Evolutionary conservation across 1,284 basidiomycete species (phyloP).

Genomic region (Ustilago curta): DNA sequence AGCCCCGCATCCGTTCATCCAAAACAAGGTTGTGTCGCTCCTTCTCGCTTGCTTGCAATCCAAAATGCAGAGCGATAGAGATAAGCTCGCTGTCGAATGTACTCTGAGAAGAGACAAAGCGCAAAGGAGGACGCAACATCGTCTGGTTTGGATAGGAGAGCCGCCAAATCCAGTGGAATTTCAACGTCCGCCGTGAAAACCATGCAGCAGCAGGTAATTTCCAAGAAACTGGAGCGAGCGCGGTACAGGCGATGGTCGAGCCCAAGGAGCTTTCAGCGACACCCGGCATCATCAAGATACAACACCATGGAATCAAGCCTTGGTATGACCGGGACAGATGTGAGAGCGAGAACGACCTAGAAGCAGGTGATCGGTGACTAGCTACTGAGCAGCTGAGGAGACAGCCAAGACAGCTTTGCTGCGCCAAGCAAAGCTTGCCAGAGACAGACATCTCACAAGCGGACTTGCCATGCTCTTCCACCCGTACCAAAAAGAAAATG

Average conservation of each 20-base stretch:
- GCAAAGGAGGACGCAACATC: background rate
- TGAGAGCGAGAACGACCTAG: background rate
- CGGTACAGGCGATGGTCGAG: background rate
- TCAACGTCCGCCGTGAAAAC: constrained; percentile 18
- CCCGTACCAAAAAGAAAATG: background rate
- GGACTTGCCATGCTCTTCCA: background rate
- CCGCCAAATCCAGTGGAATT: constrained; percentile 4
- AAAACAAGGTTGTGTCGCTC: background rate
- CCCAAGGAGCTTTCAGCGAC: background rate
- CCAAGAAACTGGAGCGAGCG: background rate
- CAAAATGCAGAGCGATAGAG: background rate
- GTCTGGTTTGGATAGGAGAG: constrained; percentile 3
- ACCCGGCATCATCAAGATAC: too few species aligned
- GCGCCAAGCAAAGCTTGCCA: background rate
- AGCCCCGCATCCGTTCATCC: background rate
- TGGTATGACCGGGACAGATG: background rate
- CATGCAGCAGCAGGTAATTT: background rate
- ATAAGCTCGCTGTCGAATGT: background rate
- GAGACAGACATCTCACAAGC: background rate
- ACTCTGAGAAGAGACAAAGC: too few species aligned
- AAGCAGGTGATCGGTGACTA: background rate
- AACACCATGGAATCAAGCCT: background rate
- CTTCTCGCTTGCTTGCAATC: background rate
- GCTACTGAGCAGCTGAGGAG: background rate
- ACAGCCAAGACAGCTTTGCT: background rate